Conservation (phyloP, 169 alveolate species). For the Plasmodium gonderi region DNA sequence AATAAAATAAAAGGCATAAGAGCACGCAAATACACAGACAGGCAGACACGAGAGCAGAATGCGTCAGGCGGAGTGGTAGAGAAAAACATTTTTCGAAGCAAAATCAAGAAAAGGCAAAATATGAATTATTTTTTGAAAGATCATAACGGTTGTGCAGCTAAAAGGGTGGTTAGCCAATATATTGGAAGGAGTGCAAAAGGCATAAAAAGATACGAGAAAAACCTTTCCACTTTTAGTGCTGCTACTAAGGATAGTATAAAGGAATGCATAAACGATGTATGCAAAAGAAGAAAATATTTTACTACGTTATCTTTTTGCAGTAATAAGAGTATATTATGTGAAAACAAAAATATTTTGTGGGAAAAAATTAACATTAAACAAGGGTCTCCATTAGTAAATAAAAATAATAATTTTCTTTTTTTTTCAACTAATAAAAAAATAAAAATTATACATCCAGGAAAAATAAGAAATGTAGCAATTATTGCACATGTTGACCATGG, state of each 20-base stretch:
- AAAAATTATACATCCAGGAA: constrained; percentile 70
- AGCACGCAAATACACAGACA: not conserved
- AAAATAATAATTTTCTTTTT: not conserved
- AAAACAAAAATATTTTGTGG: not conserved
- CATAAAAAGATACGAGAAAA: not conserved
- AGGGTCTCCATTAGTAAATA: not conserved
- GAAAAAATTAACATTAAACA: not conserved
- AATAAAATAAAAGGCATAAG: too few relatives aligned
- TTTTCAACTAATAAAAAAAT: constrained; percentile 73
- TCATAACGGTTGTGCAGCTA: not conserved
- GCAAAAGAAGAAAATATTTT: not conserved
- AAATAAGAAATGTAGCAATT: constrained; percentile 97
- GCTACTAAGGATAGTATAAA: not conserved
- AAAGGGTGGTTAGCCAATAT: not conserved
- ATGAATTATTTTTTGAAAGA: constrained; percentile 20
- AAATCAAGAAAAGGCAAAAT: not conserved
- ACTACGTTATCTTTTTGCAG: not conserved
- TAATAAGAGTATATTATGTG: not conserved
- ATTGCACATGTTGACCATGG: constrained; percentile 99
- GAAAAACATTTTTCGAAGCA: not conserved
- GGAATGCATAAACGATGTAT: not conserved
- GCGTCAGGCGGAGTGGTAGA: not conserved
- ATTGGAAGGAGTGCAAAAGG: not conserved
- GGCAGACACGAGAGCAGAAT: too few relatives aligned
- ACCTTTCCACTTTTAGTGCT: not conserved